Conservation (phyloP, 2,329 filamentous ascomycete genomes). For the Colletotrichum nymphaeae region DNA sequence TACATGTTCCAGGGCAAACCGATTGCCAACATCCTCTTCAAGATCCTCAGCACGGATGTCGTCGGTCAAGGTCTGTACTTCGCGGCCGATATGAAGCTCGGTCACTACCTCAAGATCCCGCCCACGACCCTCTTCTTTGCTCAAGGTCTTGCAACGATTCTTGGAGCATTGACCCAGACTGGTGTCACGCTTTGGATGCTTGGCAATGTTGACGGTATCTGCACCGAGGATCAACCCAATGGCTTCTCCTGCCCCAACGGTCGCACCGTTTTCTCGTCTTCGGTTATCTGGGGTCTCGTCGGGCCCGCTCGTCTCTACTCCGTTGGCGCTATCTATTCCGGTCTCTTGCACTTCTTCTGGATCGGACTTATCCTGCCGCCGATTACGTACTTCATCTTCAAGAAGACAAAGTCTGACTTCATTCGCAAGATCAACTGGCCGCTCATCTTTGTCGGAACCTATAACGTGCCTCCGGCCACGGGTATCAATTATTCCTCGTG, state of each 20-base stretch:
- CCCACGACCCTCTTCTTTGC: constrained; percentile 70
- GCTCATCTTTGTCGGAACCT: constrained; percentile 62
- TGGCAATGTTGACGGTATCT: constrained; percentile 63
- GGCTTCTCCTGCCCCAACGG: constrained; percentile 68
- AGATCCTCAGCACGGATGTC: constrained; percentile 49
- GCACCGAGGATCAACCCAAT: constrained; percentile 57
- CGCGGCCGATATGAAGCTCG: constrained; percentile 62
- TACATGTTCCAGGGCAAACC: constrained; percentile 62
- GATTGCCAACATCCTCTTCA: constrained; percentile 52
- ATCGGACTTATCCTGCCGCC: constrained; percentile 61
- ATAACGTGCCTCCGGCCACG: constrained; percentile 65
- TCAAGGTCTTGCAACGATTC: constrained; percentile 64
- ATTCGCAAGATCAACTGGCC: constrained; percentile 64
- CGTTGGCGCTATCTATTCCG: constrained; percentile 56
- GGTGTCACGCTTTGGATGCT: constrained; percentile 45
- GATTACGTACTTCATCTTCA: constrained; percentile 59
- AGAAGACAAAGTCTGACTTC: constrained; percentile 56
- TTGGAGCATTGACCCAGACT: constrained; percentile 51
- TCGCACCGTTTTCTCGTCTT: constrained; percentile 71
- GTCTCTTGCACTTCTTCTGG: constrained; percentile 64
- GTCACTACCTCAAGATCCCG: constrained; percentile 65
- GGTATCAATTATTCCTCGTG: constrained; percentile 66
- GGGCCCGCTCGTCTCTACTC: constrained; percentile 51
- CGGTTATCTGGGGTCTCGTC: constrained; percentile 71
- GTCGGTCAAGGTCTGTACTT: constrained; percentile 50